These are phyloP conservation scores for Lactuca saligna DNA, from an alignment of 129 eudicot species.

Conservation along the genomic window DNA sequence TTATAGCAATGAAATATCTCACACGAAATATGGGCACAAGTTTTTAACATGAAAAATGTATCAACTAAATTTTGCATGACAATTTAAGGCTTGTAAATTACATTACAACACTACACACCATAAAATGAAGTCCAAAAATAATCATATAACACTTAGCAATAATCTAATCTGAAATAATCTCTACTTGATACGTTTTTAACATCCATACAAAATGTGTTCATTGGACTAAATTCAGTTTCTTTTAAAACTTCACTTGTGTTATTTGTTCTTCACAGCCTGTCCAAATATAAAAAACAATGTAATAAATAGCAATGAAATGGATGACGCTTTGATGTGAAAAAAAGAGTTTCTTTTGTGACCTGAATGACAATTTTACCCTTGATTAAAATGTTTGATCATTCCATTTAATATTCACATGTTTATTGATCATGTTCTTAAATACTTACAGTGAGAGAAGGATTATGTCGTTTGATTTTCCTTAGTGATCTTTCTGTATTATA, in stretches of 20 bases:
- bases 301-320: neutral
- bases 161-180: neutral
- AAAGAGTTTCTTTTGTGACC: no score
- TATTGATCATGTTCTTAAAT: conserved; percentile 19
- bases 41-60: no score
- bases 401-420: conserved; percentile 34
- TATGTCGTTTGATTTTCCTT: conserved; percentile 68
- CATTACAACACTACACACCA: neutral
- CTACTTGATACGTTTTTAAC: neutral
- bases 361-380: no score
- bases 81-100: neutral
- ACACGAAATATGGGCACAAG: neutral
- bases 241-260: neutral
- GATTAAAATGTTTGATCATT: conserved; percentile 22
- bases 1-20: no score
- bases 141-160: neutral
- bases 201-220: neutral
- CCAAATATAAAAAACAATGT: neutral
- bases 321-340: no score
- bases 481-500: conserved; percentile 59
- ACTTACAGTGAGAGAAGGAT: conserved; percentile 36
- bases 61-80: neutral
- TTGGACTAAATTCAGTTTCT: neutral
- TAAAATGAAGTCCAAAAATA: neutral
- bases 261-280: neutral